Evolutionary conservation across 139 green algal species (phyloP).

Genomic region (Micractinium sp.): DNA sequence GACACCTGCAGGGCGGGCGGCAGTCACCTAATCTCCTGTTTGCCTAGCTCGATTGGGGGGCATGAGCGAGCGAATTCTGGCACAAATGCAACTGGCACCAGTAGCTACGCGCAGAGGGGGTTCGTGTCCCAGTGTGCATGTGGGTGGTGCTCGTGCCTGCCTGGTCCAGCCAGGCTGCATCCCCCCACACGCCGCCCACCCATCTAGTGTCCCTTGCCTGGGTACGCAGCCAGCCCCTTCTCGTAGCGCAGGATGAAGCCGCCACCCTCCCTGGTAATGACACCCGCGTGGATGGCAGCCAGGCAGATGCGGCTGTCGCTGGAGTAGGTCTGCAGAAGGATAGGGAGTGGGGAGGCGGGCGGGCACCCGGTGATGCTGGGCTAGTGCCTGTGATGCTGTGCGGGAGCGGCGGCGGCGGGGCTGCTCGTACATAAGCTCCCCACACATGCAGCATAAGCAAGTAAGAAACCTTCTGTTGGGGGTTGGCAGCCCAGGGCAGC

Average conservation of each 20-base stretch:
- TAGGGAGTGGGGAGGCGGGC: no score
- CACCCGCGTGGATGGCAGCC: slow-evolving; percentile 14
- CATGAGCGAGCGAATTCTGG: no score
- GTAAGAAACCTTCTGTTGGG: no score
- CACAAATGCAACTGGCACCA: background rate
- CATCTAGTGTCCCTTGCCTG: background rate
- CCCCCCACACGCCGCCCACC: no score
- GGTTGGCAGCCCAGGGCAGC: no score
- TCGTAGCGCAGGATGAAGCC: background rate
- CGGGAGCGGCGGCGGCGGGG: no score
- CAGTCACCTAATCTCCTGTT: no score
- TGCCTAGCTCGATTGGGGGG: no score
- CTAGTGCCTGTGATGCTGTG: no score
- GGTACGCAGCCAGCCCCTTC: background rate
- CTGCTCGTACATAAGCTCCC: no score
- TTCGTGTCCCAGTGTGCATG: background rate
- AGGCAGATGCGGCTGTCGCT: slow-evolving; percentile 1
- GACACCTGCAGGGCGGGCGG: background rate
- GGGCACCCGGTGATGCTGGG: no score
- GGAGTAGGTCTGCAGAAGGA: background rate
- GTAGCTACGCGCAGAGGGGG: background rate
- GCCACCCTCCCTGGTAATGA: background rate
- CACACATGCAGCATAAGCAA: no score
- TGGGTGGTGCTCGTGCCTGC: background rate
- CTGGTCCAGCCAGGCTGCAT: background rate